Evolutionary conservation across 1,139 yeast genomes (phyloP).

Genomic region (Taphrina wiesneri): DNA sequence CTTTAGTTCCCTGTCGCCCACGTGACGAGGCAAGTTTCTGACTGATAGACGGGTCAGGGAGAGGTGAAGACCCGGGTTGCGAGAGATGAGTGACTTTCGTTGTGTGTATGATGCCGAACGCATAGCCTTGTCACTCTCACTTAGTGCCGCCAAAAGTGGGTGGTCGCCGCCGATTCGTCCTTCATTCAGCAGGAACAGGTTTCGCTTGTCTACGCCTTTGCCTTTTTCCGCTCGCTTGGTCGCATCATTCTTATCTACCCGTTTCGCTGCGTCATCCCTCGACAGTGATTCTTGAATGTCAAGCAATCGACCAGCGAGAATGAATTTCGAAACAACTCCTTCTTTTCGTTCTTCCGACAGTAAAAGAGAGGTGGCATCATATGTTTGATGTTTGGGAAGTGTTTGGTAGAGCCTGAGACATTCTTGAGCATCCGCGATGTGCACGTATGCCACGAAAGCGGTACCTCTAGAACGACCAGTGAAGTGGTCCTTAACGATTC

Average conservation of each 20-base stretch:
- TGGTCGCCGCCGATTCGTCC: slow-evolving; percentile 86
- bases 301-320: slow-evolving; percentile 86
- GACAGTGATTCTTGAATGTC: slow-evolving; percentile 83
- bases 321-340: slow-evolving; percentile 69
- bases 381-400: slow-evolving; percentile 44
- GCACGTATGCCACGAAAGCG: slow-evolving; percentile 84
- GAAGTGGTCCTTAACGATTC: slow-evolving; percentile 84
- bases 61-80: slow-evolving; percentile 85
- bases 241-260: slow-evolving; percentile 71
- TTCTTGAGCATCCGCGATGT: slow-evolving; percentile 60
- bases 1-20: slow-evolving; percentile 83
- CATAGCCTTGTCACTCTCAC: slow-evolving; percentile 75
- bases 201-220: slow-evolving; percentile 83
- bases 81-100: slow-evolving; percentile 85
- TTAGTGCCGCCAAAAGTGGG: slow-evolving; percentile 67
- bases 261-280: slow-evolving; percentile 74
- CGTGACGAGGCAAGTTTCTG: slow-evolving; percentile 87
- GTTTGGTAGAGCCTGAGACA: slow-evolving; percentile 79
- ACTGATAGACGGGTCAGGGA: slow-evolving; percentile 92
- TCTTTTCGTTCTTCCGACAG: slow-evolving; percentile 69
- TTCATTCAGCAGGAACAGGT: slow-evolving; percentile 81
- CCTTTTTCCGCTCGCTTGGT: slow-evolving; percentile 78
- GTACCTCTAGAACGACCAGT: slow-evolving; percentile 91
- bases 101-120: slow-evolving; percentile 84
- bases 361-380: slow-evolving; percentile 61